These are phyloP conservation scores for Alternaria gansuensis DNA, from an alignment of 2,329 filamentous ascomycete species.

Conservation along the genomic window DNA sequence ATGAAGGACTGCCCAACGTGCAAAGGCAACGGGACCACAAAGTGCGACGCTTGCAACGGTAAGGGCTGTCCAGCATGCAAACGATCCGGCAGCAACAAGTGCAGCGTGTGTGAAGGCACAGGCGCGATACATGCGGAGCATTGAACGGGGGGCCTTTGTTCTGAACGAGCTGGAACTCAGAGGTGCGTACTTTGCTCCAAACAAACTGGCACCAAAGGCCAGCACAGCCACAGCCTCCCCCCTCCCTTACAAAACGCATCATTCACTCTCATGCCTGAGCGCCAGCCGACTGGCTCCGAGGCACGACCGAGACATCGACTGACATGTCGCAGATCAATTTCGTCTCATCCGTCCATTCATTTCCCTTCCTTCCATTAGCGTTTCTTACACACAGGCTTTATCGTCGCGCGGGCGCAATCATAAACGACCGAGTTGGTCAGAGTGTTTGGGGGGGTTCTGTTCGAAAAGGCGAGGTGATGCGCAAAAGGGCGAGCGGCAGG, in stretches of 20 bases:
- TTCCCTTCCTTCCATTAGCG: slow-evolving; percentile 18
- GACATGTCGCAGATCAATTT: slow-evolving; percentile 22
- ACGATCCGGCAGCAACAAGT: slow-evolving; percentile 38
- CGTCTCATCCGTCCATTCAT: slow-evolving; percentile 18
- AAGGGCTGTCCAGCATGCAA: slow-evolving; percentile 43
- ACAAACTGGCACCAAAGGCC: background rate
- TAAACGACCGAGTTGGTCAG: slow-evolving; percentile 11
- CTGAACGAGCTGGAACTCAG: slow-evolving; percentile 6
- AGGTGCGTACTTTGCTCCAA: slow-evolving; percentile 8
- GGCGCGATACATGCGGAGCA: slow-evolving; percentile 46
- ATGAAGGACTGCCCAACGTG: slow-evolving; percentile 50
- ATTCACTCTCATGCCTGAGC: slow-evolving; percentile 11
- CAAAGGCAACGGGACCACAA: slow-evolving; percentile 45
- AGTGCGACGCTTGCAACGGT: slow-evolving; percentile 49
- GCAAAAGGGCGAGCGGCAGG: slow-evolving; percentile 13
- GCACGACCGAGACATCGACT: slow-evolving; percentile 14
- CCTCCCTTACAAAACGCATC: slow-evolving; percentile 9
- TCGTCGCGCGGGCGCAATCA: slow-evolving; percentile 30
- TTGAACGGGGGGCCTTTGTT: slow-evolving; percentile 19
- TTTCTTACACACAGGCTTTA: slow-evolving; percentile 13
- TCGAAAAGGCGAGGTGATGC: slow-evolving; percentile 3
- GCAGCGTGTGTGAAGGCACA: slow-evolving; percentile 47
- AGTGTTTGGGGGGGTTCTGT: slow-evolving; percentile 11
- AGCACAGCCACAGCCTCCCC: slow-evolving; percentile 8
- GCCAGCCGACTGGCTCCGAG: slow-evolving; percentile 11